Evolutionary conservation across 495 filamentous ascomycete species (phyloP).

Genomic region (Pseudevernia furfuracea): DNA sequence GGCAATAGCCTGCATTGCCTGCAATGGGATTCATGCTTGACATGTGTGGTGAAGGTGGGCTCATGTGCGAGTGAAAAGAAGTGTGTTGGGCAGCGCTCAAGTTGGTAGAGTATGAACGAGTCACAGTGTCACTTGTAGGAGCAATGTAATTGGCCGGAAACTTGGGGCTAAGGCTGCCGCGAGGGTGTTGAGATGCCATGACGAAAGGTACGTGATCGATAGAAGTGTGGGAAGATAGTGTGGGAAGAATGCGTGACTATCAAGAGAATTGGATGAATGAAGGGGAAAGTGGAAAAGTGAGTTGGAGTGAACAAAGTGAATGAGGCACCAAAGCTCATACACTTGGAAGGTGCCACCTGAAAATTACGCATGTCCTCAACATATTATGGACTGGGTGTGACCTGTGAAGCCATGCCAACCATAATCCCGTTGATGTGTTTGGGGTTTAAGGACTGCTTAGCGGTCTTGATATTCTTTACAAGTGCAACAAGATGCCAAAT

Average conservation of each 20-base stretch:
- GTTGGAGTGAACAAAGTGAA: background rate
- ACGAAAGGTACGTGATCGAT: background rate
- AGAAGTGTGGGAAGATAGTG: background rate
- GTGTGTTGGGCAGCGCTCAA: background rate
- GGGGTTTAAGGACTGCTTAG: background rate
- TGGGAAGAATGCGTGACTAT: too few relatives aligned
- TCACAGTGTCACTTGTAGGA: background rate
- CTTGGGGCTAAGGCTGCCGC: background rate
- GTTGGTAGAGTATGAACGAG: background rate
- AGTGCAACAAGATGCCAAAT: background rate
- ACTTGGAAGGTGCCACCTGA: background rate
- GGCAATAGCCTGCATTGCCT: background rate
- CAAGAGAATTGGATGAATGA: background rate
- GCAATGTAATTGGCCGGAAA: background rate
- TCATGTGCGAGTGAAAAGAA: conserved; percentile 7
- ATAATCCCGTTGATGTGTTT: background rate
- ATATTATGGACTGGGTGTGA: background rate
- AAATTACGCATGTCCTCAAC: background rate
- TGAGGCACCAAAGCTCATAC: background rate
- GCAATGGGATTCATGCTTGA: conserved; percentile 8
- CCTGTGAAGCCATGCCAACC: background rate
- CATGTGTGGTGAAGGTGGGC: background rate
- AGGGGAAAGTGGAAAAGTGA: background rate
- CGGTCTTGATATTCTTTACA: background rate
- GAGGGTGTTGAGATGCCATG: background rate